Evolutionary conservation across 257 asterid genomes (phyloP).

Genomic region (Marsdenia floribunda): DNA sequence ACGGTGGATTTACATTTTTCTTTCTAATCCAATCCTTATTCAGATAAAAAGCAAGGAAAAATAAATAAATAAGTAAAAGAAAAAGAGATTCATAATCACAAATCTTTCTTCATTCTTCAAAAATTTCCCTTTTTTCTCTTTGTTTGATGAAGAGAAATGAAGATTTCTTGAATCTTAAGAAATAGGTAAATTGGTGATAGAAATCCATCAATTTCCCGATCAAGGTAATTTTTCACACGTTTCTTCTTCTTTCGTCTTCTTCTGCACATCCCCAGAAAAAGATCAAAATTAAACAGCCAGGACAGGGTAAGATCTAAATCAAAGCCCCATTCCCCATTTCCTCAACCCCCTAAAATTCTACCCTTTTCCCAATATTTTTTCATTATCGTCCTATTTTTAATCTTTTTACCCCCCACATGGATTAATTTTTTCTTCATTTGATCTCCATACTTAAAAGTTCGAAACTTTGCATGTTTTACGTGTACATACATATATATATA

Average conservation of each 20-base stretch:
- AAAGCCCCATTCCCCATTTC: background rate
- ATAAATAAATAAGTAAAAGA: background rate
- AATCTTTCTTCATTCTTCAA: background rate
- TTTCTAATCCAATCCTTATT: background rate
- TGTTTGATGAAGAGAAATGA: background rate
- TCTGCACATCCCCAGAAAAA: background rate
- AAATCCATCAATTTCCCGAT: background rate
- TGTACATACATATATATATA: background rate
- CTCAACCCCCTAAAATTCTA: background rate
- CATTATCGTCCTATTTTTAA: background rate
- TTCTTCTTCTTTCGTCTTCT: background rate
- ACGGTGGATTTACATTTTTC: background rate
- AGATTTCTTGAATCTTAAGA: background rate
- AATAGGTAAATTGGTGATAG: background rate
- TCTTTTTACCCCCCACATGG: background rate
- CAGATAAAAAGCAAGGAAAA: background rate
- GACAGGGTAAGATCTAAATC: background rate
- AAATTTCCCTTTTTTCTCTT: background rate
- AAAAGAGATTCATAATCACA: background rate
- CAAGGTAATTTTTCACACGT: background rate
- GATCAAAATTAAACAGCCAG: background rate
- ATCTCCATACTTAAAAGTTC: background rate
- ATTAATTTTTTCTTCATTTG: background rate
- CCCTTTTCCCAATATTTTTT: background rate
- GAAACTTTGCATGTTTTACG: background rate